phyloP scores from a whole-genome alignment of 1,284 basidiomycete genomes.

The Phellinidium pouzarii region DNA sequence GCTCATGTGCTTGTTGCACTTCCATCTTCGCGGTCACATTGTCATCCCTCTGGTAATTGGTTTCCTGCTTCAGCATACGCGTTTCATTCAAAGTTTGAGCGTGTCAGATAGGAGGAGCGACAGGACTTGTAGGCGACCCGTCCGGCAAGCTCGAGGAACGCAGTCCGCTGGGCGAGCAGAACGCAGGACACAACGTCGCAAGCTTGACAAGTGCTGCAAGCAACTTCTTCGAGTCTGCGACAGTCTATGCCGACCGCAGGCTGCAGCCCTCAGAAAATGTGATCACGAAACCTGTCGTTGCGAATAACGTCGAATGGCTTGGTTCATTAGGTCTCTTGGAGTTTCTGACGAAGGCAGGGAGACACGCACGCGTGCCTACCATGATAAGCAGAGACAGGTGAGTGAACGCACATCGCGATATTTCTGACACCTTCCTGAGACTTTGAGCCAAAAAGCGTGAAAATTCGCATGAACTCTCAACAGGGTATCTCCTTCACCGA shows the following conservation, averaged over 20 bases:
- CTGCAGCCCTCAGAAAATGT: slow-evolving; percentile 21
- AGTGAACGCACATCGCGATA: no score
- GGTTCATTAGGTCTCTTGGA: slow-evolving; percentile 69
- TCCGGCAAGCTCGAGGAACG: slow-evolving; percentile 86
- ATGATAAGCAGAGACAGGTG: slow-evolving; percentile 93
- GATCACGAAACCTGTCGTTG: slow-evolving; percentile 33
- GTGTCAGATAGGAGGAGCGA: slow-evolving; percentile 87
- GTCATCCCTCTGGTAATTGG: slow-evolving; percentile 68
- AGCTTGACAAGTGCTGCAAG: slow-evolving; percentile 63
- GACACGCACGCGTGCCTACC: slow-evolving; percentile 75
- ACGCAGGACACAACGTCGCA: slow-evolving; percentile 60
- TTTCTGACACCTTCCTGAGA: no score
- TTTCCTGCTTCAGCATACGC: neutral
- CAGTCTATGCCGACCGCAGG: slow-evolving; percentile 48
- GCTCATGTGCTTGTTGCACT: slow-evolving; percentile 81
- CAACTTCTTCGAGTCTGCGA: slow-evolving; percentile 66
- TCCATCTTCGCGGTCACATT: slow-evolving; percentile 76
- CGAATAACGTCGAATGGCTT: slow-evolving; percentile 88
- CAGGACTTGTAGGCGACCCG: slow-evolving; percentile 95
- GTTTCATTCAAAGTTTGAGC: neutral
- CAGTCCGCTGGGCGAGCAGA: slow-evolving; percentile 51
- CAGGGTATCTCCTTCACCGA: slow-evolving; percentile 94
- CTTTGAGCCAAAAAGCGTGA: no score
- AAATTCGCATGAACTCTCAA: slow-evolving; percentile 70
- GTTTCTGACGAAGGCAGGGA: slow-evolving; percentile 80